Evolutionary conservation across 176 grass and related monocot species (phyloP).

Genomic region (Aegilops speltoides): DNA sequence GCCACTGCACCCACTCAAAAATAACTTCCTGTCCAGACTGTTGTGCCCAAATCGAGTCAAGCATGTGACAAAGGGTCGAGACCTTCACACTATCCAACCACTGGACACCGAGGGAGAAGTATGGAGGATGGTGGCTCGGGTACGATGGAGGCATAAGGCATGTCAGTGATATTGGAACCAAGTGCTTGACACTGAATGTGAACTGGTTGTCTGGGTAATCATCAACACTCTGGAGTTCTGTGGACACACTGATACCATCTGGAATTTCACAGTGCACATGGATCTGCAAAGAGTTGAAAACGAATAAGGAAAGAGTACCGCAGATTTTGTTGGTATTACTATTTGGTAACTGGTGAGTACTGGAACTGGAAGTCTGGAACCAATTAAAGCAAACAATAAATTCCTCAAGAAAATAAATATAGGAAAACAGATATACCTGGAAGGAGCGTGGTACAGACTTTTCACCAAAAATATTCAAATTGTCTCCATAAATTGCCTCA

Average conservation of each 20-base stretch:
- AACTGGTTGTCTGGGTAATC: background rate
- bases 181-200: constrained; percentile 44
- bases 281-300: constrained; percentile 24
- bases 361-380: background rate
- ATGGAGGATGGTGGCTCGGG: constrained; percentile 54
- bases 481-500: constrained; percentile 56
- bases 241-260: constrained; percentile 28
- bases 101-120: constrained; percentile 36
- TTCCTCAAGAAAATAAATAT: background rate
- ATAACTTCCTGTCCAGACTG: constrained; percentile 50
- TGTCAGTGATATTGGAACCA: constrained; percentile 47
- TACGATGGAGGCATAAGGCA: constrained; percentile 57
- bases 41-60: constrained; percentile 52
- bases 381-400: background rate
- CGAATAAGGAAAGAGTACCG: background rate
- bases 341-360: background rate
- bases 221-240: constrained; percentile 11
- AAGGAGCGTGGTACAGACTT: constrained; percentile 39
- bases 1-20: constrained; percentile 63
- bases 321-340: background rate
- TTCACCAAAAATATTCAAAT: constrained; percentile 21
- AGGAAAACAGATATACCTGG: constrained; percentile 29
- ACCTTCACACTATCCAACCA: constrained; percentile 49
- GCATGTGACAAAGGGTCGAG: constrained; percentile 49
- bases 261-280: constrained; percentile 35